These are phyloP conservation scores for Chamaenerion angustifolium DNA, from an alignment of 345 rosid genomes.

Conservation along the genomic window DNA sequence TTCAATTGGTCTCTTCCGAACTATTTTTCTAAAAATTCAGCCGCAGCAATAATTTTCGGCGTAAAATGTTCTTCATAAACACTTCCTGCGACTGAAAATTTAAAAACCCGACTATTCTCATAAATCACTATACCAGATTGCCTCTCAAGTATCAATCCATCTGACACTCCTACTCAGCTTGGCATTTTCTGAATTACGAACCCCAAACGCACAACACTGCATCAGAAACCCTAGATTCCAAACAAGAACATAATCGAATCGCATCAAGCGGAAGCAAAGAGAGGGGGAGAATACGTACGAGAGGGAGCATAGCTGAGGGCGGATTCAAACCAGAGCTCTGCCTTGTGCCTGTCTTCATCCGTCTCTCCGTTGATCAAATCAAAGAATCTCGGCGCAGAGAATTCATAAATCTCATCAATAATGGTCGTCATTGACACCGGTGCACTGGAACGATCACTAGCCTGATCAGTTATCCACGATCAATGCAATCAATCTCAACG, in stretches of 20 bases:
- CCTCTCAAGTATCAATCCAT: background rate
- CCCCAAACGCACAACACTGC: background rate
- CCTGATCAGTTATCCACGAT: background rate
- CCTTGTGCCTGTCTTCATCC: constrained; percentile 44
- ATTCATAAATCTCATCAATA: constrained; percentile 67
- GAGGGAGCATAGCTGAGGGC: constrained; percentile 78
- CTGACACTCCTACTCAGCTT: background rate
- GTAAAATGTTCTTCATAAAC: too few species aligned
- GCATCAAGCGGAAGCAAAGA: background rate
- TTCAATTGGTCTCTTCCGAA: too few species aligned
- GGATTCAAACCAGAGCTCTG: constrained; percentile 81
- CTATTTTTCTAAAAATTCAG: too few species aligned
- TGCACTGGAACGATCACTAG: background rate
- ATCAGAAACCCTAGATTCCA: background rate
- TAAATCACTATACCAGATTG: background rate
- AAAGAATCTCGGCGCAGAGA: constrained; percentile 75
- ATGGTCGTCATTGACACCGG: constrained; percentile 7
- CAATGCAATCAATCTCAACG: too few species aligned
- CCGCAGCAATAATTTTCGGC: too few species aligned
- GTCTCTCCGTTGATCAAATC: constrained; percentile 65
- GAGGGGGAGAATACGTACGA: constrained; percentile 36
- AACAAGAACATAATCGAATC: background rate
- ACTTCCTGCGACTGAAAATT: too few species aligned
- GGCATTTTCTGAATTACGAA: background rate
- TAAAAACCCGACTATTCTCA: too few species aligned